Evolutionary conservation across 306 rosid species (phyloP), one percentile per base, ranked within the genome.

Genomic region (Glycine tomentella): DNA sequence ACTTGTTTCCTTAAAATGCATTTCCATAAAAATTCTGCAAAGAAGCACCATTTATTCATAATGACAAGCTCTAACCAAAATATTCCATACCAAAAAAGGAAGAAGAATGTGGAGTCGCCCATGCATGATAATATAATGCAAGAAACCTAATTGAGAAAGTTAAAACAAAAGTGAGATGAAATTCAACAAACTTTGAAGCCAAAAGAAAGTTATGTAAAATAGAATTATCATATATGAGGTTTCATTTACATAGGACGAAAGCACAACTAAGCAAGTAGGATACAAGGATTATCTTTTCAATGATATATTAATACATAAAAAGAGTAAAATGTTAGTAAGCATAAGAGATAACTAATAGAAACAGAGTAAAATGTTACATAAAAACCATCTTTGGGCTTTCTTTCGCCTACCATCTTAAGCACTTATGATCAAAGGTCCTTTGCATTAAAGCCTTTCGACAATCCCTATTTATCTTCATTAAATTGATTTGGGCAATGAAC

Each of bases 1-100:
- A 91, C 86, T 84, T 89, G 95, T 88, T 93, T 93, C 87, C 93
- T 90, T 76, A 93, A 20, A 20, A 76, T 51, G n/a, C n/a, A n/a
- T n/a, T n/a, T n/a, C n/a, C n/a, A n/a, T n/a, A n/a, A n/a, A n/a
- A n/a, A n/a, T n/a, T n/a, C n/a, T n/a, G n/a, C n/a, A n/a, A n/a
- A n/a, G n/a, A n/a, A n/a, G n/a, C n/a, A n/a, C n/a, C n/a, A n/a
- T n/a, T n/a, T n/a, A n/a, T n/a, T n/a, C n/a, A n/a, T n/a, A n/a
- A n/a, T n/a, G 36, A 44, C 46, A 52, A 52, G 25, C 52, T 34
- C 61, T 45, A 44, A 80, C 69, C 58, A 75, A 75, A 80, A 69
- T 50, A 80, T 66, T 78, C 11, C 63, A 45, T 59, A 73, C 9
- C 63, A 13, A 9, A 51, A 77, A 42, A 72, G 36, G 36, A 70